Evolutionary conservation across 1,139 yeast species (phyloP), one percentile per base, ranked within the genome.

Genomic region (Magnusiomyces ingens): DNA sequence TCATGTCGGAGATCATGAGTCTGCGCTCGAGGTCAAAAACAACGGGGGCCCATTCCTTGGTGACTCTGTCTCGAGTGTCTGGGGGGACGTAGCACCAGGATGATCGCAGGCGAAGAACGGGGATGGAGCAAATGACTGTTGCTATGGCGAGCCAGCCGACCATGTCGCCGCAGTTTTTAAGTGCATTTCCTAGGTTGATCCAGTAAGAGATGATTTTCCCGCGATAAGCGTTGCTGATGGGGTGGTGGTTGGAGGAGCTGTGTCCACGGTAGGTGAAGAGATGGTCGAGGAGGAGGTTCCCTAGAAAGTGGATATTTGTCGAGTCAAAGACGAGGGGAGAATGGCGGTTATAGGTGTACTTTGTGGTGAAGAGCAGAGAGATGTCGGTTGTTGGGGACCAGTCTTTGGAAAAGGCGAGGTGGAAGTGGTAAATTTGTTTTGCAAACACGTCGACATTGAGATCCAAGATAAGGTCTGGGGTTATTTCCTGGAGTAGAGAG

Each of bases 61-160:
- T 80, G 46, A 90, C 80, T 4, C 81, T 72, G 57, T 80, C 82
- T 53, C 88, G 71, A 50, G 80, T 75, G 41, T 79, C 80, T 15
- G 77, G 75, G 12, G 87, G 79, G 2, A 91, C 88, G 54, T 76
- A 73, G 10, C 85, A 74, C 99, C 99, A 93, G 2, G 90, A 78
- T 58, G 79, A 78, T 29, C 79, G 73, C 51, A 93, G 72, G 59
- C 99, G 77, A 55, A 91, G 71, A 2, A 91, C 77, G 0, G 97
- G 95, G 54, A 85, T 82, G 0, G 96, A 87, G 62, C 96, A 84
- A 2, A 91, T 76, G 1, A 86, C 78, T 1, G 94, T 83, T 1
- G 96, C 90, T 60, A 91, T 84, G 1, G 96, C 96, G 40, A 89
- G 72, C 98, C 98, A 93, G 35, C 95, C 85, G 0, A 91, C 91